Conservation (phyloP, 768 basidiomycete species). For the Chalciporus sphaerocephalus region DNA sequence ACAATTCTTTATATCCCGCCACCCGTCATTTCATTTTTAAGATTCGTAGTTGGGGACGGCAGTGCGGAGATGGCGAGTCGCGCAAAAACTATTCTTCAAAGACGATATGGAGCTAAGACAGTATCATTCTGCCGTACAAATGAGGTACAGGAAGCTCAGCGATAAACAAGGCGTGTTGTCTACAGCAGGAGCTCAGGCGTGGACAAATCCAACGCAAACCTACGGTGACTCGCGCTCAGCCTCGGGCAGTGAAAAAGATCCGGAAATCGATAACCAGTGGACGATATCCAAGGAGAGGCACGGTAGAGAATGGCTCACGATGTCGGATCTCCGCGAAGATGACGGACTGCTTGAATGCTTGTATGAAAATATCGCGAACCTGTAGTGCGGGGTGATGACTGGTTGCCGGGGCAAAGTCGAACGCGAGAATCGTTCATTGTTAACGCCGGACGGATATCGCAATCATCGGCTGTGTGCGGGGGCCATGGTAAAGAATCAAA, state of each 20-base stretch:
- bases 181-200: slow-evolving; percentile 19
- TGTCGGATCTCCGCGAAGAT: slow-evolving; percentile 7
- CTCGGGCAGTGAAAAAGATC: background rate
- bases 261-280: background rate
- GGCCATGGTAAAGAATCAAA: background rate
- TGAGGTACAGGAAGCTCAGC: slow-evolving; percentile 16
- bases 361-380: background rate
- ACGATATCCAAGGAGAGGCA: background rate
- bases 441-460: slow-evolving; percentile 11
- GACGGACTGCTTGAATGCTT: slow-evolving; percentile 4
- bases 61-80: slow-evolving; percentile 26
- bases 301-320: background rate
- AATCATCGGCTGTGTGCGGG: slow-evolving; percentile 17
- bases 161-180: background rate
- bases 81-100: slow-evolving; percentile 12
- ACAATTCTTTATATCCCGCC: slow-evolving; percentile 8
- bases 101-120: slow-evolving; percentile 11
- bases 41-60: slow-evolving; percentile 11
- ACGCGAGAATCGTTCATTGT: slow-evolving; percentile 9
- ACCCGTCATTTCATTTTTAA: slow-evolving; percentile 28
- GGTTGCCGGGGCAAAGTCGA: slow-evolving; percentile 13
- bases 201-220: background rate
- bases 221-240: background rate
- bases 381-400: background rate
- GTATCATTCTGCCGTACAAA: slow-evolving; percentile 7